Percentiles rank a stretch among this genome's conserved stretches.
These are phyloP conservation scores for Calonectria fujianensis DNA, from an alignment of 2,329 filamentous ascomycete species.

Conservation along the genomic window DNA sequence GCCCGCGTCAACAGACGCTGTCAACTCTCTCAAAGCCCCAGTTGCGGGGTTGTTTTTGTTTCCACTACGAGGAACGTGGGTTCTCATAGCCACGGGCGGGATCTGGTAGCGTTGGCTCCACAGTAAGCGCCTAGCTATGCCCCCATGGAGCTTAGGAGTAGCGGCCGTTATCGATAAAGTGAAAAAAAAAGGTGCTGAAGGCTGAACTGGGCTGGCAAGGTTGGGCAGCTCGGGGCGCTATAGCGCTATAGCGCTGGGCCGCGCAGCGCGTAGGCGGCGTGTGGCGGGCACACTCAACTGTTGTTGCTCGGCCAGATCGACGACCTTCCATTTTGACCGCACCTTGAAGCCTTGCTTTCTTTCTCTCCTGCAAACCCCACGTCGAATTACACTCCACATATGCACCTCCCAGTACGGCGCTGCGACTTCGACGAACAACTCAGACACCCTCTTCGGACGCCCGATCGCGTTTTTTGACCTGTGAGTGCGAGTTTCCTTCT, in stretches of 20 bases:
- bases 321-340: constrained; percentile 46
- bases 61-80: not conserved
- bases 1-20: not conserved
- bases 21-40: not conserved
- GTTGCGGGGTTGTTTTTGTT: constrained; percentile 24
- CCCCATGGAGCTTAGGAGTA: constrained; percentile 26
- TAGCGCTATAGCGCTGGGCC: constrained; percentile 27
- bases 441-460: constrained; percentile 56
- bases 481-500: constrained; percentile 20
- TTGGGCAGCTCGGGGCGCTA: constrained; percentile 25
- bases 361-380: constrained; percentile 63
- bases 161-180: constrained; percentile 40
- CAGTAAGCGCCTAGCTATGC: constrained; percentile 23
- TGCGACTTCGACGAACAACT: constrained; percentile 57
- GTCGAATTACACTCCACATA: constrained; percentile 56
- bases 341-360: constrained; percentile 44
- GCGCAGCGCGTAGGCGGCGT: constrained; percentile 17
- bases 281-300: constrained; percentile 26
- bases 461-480: constrained; percentile 41
- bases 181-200: constrained; percentile 19
- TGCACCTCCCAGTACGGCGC: constrained; percentile 51
- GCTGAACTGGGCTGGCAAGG: constrained; percentile 27
- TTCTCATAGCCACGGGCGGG: not conserved
- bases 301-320: constrained; percentile 38
- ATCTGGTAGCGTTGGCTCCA: constrained; percentile 14